These are phyloP conservation scores for Cytospora schulzeri DNA, from an alignment of 2,329 filamentous ascomycete species.

Conservation along the genomic window DNA sequence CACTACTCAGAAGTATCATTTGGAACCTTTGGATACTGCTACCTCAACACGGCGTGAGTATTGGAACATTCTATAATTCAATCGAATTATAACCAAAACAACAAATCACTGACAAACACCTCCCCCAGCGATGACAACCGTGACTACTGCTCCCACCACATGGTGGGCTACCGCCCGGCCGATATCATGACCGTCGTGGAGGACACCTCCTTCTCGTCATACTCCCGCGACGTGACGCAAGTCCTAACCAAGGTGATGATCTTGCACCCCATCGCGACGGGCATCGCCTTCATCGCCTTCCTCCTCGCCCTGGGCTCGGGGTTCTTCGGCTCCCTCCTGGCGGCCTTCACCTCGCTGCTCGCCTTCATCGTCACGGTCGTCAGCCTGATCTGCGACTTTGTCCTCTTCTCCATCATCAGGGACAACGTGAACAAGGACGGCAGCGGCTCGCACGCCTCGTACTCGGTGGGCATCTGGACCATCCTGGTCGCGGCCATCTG, in stretches of 20 bases:
- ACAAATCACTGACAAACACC: constrained; percentile 2
- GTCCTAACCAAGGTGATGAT: constrained; percentile 61
- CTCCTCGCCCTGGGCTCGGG: constrained; percentile 55
- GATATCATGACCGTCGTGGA: constrained; percentile 44
- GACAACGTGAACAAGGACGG: constrained; percentile 53
- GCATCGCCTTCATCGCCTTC: constrained; percentile 61
- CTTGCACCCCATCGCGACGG: constrained; percentile 62
- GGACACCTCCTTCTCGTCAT: constrained; percentile 44
- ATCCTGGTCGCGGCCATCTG: constrained; percentile 57
- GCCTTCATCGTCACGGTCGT: constrained; percentile 53
- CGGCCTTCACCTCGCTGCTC: constrained; percentile 50
- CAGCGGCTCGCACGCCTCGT: constrained; percentile 48
- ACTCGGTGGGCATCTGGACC: constrained; percentile 60
- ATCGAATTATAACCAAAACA: too few species aligned
- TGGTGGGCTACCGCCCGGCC: constrained; percentile 60
- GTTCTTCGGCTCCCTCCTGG: constrained; percentile 53
- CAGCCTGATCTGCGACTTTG: constrained; percentile 59
- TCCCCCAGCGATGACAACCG: constrained; percentile 31
- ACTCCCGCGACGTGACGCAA: constrained; percentile 47
- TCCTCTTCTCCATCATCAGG: constrained; percentile 56
- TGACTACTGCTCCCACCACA: constrained; percentile 51
- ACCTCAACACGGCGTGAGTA: constrained; percentile 31
- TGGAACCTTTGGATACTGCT: constrained; percentile 64
- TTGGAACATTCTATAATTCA: background rate
- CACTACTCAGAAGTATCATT: constrained; percentile 47